These are phyloP conservation scores for Pestalotiopsis sp. DNA, from an alignment of 2,329 filamentous ascomycete genomes.

Conservation along the genomic window DNA sequence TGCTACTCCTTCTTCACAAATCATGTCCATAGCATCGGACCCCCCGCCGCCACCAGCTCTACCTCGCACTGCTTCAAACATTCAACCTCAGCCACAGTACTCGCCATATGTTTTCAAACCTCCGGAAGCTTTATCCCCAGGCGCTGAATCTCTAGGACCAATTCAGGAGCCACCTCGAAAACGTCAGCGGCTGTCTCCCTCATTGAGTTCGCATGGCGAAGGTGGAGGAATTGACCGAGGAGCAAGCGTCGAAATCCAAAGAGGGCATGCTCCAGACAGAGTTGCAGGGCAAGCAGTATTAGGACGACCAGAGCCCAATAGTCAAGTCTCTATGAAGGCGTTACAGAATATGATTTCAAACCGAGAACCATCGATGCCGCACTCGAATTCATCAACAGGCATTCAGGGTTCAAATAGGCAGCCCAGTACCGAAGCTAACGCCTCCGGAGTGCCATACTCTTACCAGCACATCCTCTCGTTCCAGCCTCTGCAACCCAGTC, in stretches of 20 bases:
- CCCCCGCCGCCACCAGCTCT: not conserved
- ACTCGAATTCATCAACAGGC: not conserved
- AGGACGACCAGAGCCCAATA: not conserved
- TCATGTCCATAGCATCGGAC: not conserved
- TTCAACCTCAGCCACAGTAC: not conserved
- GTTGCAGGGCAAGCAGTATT: not conserved
- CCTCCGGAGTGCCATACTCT: not conserved
- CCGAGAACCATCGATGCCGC: not conserved
- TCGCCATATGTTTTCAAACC: not conserved
- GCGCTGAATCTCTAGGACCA: not conserved
- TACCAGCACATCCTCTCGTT: not conserved
- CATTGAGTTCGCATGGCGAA: not conserved
- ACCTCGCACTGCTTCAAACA: not conserved
- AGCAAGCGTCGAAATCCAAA: not conserved
- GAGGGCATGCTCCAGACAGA: not conserved
- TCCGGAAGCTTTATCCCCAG: not conserved
- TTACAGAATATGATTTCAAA: not conserved
- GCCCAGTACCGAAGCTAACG: not conserved
- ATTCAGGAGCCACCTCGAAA: not conserved
- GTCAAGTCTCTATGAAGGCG: not conserved
- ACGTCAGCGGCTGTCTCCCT: not conserved
- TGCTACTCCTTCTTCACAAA: not conserved
- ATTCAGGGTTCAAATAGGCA: not conserved
- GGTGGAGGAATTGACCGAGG: not conserved
- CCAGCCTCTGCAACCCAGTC: not conserved